Percentiles rank a stretch among this genome's conserved stretches.
phyloP scores from a whole-genome alignment of 202 grass and related monocot genomes.

The Brachypodium distachyon region DNA sequence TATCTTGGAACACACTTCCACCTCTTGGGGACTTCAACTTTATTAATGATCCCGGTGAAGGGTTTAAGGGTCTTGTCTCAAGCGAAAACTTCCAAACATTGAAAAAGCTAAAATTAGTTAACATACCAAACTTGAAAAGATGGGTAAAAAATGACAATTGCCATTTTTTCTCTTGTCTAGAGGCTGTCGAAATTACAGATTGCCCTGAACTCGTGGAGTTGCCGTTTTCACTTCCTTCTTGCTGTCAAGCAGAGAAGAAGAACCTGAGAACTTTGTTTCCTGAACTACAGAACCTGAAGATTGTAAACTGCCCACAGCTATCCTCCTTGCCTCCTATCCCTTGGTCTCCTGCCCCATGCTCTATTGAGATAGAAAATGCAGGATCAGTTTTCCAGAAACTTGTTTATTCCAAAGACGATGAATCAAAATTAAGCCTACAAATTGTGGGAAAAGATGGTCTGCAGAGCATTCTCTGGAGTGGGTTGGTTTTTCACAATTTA shows the following conservation, averaged over 20 bases:
- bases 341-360: background rate
- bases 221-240: background rate
- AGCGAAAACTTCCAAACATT: background rate
- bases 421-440: accelerated
- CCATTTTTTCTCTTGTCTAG: background rate
- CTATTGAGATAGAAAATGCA: accelerated
- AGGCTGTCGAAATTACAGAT: background rate
- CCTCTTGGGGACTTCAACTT: background rate
- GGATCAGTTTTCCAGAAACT: background rate
- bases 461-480: accelerated
- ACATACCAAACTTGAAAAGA: background rate
- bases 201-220: background rate
- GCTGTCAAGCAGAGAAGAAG: background rate
- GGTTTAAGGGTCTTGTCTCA: background rate
- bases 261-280: background rate
- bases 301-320: background rate
- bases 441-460: background rate
- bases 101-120: background rate
- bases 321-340: background rate
- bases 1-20: background rate
- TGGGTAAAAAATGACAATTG: background rate
- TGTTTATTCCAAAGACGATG: accelerated
- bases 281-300: background rate
- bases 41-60: background rate
- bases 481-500: background rate